A percentile compares a stretch with the other conserved stretches of the same genome.
Evolutionary conservation across 257 asterid species (phyloP).

Genomic region (Solanum acaule): DNA sequence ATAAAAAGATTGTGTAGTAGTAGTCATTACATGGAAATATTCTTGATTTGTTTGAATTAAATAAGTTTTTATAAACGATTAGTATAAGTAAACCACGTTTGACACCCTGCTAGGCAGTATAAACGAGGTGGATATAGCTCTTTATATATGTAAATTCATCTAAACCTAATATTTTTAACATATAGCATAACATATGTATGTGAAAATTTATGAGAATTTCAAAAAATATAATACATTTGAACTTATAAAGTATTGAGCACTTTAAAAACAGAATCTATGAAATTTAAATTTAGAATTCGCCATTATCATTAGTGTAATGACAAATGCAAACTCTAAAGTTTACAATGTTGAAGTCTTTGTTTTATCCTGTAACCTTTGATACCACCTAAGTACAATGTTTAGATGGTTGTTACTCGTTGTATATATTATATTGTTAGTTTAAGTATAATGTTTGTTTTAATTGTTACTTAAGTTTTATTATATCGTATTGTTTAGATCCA

Average conservation of each 20-base stretch:
- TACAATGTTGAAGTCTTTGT: background rate
- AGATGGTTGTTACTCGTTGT: too few relatives aligned
- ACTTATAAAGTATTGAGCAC: background rate
- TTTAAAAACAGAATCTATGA: background rate
- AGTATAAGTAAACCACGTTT: background rate
- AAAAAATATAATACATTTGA: background rate
- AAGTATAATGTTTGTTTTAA: too few relatives aligned
- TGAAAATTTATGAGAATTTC: background rate
- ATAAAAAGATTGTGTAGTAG: background rate
- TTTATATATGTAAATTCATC: background rate
- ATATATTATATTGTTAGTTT: too few relatives aligned
- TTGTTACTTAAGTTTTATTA: too few relatives aligned
- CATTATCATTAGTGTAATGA: background rate
- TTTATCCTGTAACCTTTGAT: background rate
- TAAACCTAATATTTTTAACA: background rate
- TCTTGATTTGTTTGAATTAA: background rate
- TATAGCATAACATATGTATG: background rate
- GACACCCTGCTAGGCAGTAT: background rate
- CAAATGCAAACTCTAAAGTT: background rate
- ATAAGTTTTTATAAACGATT: background rate
- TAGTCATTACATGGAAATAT: background rate
- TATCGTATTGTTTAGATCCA: too few relatives aligned
- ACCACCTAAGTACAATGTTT: background rate
- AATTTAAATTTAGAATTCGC: background rate
- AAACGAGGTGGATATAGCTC: background rate